These are phyloP conservation scores for Abortiporus biennis DNA, from an alignment of 1,284 basidiomycete species.

Conservation along the genomic window DNA sequence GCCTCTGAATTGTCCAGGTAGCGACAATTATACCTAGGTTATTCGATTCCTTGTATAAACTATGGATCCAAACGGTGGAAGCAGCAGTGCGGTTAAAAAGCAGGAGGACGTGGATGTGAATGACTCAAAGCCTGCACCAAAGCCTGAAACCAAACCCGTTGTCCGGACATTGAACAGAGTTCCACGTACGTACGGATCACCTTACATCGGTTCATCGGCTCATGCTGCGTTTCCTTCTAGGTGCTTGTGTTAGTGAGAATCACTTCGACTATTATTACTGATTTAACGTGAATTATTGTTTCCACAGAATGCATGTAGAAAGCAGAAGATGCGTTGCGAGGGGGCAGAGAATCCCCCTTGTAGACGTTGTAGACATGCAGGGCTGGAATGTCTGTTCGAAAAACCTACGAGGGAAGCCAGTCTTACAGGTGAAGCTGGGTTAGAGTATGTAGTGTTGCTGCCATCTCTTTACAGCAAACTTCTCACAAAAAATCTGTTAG, in stretches of 20 bases:
- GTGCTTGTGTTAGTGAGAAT: slow-evolving; percentile 4
- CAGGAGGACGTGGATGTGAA: slow-evolving; percentile 37
- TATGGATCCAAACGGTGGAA: too few relatives aligned
- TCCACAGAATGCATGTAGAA: slow-evolving; percentile 72
- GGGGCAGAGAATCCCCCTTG: slow-evolving; percentile 90
- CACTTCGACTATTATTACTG: too few relatives aligned
- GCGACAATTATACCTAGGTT: too few relatives aligned
- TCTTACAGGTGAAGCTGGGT: slow-evolving; percentile 78
- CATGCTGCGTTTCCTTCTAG: slow-evolving; percentile 32
- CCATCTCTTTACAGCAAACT: slow-evolving; percentile 9
- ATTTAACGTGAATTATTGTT: too few relatives aligned
- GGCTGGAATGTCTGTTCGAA: slow-evolving; percentile 84
- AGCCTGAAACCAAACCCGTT: slow-evolving; percentile 59
- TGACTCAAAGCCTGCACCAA: slow-evolving; percentile 31
- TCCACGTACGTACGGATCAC: slow-evolving; percentile 52
- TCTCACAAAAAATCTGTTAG: slow-evolving; percentile 32
- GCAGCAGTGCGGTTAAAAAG: too few relatives aligned
- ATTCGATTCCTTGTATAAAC: too few relatives aligned
- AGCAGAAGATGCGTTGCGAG: slow-evolving; percentile 87
- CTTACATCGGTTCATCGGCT: slow-evolving; percentile 36
- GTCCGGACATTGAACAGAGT: slow-evolving; percentile 77
- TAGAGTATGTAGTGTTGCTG: slow-evolving; percentile 58
- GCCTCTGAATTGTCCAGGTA: slow-evolving; percentile 3
- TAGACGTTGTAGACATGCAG: slow-evolving; percentile 80
- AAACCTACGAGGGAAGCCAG: slow-evolving; percentile 82